Conservation (phyloP, 2,329 filamentous ascomycete genomes). For the Calonectria naviculata region DNA sequence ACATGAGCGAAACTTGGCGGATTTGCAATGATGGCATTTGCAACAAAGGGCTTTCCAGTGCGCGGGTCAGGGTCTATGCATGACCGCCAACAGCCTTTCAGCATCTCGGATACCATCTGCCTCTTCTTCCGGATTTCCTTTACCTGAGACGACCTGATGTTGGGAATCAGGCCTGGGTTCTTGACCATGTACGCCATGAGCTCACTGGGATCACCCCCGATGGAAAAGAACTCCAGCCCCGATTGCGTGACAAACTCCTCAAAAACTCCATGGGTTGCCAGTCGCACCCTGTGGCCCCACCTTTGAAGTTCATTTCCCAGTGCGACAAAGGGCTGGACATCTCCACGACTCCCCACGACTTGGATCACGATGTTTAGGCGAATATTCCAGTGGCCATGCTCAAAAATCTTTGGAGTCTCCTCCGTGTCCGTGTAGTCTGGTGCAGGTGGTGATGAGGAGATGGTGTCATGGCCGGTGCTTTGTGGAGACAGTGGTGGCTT, state of each 20-base stretch:
- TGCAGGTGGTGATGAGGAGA: too few species aligned
- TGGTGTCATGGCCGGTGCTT: too few species aligned
- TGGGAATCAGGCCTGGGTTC: slow-evolving; percentile 44
- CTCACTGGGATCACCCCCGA: slow-evolving; percentile 61
- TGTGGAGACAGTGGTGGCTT: too few species aligned
- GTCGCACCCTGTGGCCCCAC: slow-evolving; percentile 77
- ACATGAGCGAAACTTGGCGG: slow-evolving; percentile 61
- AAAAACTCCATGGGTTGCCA: slow-evolving; percentile 73
- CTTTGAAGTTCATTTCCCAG: slow-evolving; percentile 76
- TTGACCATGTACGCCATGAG: slow-evolving; percentile 42
- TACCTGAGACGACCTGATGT: slow-evolving; percentile 37
- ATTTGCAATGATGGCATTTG: slow-evolving; percentile 63
- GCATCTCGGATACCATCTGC: slow-evolving; percentile 42
- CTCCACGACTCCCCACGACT: slow-evolving; percentile 81
- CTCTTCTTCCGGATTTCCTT: slow-evolving; percentile 42
- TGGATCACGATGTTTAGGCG: slow-evolving; percentile 83
- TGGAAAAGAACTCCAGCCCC: slow-evolving; percentile 63
- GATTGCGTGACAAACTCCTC: slow-evolving; percentile 58
- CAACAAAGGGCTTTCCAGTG: slow-evolving; percentile 53
- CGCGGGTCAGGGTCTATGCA: slow-evolving; percentile 32
- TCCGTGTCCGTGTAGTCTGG: too few species aligned
- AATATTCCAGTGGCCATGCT: too few species aligned
- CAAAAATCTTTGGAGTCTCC: too few species aligned
- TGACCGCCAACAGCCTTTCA: slow-evolving; percentile 43
- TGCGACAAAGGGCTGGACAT: slow-evolving; percentile 82